Conservation (phyloP, 2,329 filamentous ascomycete species). For the Zasmidium citrigriseum region DNA sequence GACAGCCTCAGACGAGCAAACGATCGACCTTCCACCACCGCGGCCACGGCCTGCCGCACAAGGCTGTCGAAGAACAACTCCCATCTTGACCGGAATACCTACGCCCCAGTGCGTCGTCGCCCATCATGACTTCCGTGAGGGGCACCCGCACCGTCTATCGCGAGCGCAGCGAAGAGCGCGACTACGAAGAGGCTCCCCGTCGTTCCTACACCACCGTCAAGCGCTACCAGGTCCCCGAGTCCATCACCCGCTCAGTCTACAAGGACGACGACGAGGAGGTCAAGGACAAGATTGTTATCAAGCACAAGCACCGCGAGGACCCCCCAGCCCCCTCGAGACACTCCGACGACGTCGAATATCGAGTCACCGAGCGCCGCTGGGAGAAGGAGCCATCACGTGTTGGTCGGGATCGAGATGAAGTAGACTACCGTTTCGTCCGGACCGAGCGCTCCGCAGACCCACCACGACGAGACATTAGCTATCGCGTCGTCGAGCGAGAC, state of each 20-base stretch:
- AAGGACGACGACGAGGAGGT: conserved; percentile 39
- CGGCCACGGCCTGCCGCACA: neutral
- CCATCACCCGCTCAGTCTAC: conserved; percentile 36
- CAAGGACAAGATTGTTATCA: conserved; percentile 52
- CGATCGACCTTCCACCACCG: neutral
- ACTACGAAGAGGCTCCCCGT: conserved; percentile 43
- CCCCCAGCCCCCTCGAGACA: conserved; percentile 16
- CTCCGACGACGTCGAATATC: conserved; percentile 29
- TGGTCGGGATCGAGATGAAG: conserved; percentile 19
- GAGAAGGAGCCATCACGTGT: neutral
- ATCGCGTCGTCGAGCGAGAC: conserved; percentile 36
- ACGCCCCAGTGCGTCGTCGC: neutral
- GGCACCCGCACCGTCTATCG: conserved; percentile 41
- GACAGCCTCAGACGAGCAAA: neutral
- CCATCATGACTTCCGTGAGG: conserved; percentile 39
- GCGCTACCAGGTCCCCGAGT: conserved; percentile 59
- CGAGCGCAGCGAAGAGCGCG: conserved; percentile 47
- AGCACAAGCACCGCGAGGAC: conserved; percentile 22
- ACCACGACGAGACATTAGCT: conserved; percentile 34
- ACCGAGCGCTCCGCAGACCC: conserved; percentile 30
- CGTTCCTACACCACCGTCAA: conserved; percentile 58
- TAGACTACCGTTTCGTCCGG: conserved; percentile 39
- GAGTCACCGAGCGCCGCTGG: conserved; percentile 21
- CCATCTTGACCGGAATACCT: conserved; percentile 1
- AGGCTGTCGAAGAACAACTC: neutral